phyloP scores from a whole-genome alignment of 306 rosid genomes.

The Alnus rubra region DNA sequence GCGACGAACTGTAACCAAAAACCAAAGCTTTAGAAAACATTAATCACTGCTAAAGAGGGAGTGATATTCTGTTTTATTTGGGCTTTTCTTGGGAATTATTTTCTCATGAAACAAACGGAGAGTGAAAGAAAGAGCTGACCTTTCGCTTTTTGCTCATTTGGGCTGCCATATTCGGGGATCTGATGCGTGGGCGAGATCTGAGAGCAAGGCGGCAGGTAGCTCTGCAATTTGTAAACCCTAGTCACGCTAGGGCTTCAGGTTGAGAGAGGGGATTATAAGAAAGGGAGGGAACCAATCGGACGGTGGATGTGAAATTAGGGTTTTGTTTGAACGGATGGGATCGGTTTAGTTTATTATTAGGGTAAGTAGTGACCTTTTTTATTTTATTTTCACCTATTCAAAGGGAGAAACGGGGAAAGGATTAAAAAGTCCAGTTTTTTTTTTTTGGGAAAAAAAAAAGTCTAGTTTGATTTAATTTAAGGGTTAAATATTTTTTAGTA shows the following conservation, averaged over 20 bases:
- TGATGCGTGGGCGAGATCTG: conserved; percentile 31
- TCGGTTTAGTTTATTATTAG: background rate
- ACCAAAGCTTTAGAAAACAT: background rate
- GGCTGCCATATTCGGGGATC: conserved; percentile 32
- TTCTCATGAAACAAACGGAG: background rate
- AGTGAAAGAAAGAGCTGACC: conserved; percentile 28
- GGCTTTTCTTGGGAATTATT: background rate
- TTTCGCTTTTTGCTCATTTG: conserved; percentile 84
- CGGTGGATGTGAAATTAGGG: conserved; percentile 20
- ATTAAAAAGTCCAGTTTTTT: no score
- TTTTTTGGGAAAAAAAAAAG: no score
- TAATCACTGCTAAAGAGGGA: background rate
- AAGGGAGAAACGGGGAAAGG: no score
- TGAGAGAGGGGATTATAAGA: conserved; percentile 11
- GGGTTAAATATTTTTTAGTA: no score
- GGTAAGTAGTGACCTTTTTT: no score
- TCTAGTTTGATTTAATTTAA: no score
- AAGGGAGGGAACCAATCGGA: conserved; percentile 14
- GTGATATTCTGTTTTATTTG: no score
- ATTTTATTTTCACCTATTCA: no score
- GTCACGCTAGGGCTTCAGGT: background rate
- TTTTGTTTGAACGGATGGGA: conserved; percentile 29
- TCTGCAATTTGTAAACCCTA: conserved; percentile 47
- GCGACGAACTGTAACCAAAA: conserved; percentile 52
- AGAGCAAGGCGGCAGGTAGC: conserved; percentile 24